Evolutionary conservation across 2,329 filamentous ascomycete genomes (phyloP).

Genomic region (Aureobasidium sp.): DNA sequence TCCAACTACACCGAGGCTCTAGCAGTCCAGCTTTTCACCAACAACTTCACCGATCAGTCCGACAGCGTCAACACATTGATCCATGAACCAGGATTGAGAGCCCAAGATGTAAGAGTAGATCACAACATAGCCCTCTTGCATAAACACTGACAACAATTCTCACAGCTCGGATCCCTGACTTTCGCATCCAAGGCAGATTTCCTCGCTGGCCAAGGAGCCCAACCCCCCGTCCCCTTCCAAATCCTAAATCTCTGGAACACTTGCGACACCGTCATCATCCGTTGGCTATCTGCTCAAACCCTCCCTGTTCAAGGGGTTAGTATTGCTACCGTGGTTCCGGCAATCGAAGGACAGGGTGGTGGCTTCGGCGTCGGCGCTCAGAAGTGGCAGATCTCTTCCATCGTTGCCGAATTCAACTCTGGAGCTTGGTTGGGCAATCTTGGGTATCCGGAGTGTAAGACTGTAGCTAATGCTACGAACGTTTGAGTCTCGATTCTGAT

Average conservation of each 20-base stretch:
- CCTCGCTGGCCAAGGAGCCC: conserved; percentile 23
- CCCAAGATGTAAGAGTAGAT: neutral
- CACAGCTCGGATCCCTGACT: conserved; percentile 13
- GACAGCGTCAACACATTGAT: conserved; percentile 27
- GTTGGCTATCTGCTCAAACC: conserved; percentile 23
- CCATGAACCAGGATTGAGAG: neutral
- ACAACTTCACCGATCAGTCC: conserved; percentile 25
- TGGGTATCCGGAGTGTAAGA: conserved; percentile 2
- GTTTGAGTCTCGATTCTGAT: neutral
- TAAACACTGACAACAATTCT: neutral
- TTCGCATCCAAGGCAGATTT: conserved; percentile 22
- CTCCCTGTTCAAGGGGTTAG: conserved; percentile 19
- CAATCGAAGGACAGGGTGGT: neutral
- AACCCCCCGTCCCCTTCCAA: conserved; percentile 24
- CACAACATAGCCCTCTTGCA: neutral
- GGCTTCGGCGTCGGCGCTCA: neutral
- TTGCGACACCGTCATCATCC: conserved; percentile 23
- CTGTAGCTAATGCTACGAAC: neutral
- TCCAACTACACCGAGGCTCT: conserved; percentile 20
- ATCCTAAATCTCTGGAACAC: conserved; percentile 22
- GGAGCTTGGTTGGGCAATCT: conserved; percentile 23
- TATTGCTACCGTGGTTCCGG: neutral
- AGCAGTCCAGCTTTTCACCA: conserved; percentile 19
- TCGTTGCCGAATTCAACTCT: conserved; percentile 29
- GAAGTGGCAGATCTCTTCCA: conserved; percentile 25